These are phyloP conservation scores for Monosporozyma siamensis DNA, from an alignment of 805 yeast genomes.

Conservation along the genomic window DNA sequence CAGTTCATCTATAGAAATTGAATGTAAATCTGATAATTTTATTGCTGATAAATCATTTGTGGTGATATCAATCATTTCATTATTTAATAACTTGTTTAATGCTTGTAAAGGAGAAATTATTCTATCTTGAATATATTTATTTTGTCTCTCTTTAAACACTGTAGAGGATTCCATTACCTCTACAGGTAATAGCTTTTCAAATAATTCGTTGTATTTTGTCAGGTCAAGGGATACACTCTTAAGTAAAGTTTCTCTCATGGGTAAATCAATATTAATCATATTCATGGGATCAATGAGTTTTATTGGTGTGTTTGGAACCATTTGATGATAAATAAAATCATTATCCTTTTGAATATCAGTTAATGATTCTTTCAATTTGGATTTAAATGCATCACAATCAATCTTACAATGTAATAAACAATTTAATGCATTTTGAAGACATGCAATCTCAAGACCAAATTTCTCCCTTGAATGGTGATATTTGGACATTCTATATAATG, in stretches of 20 bases:
- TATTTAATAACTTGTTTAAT: conserved; percentile 37
- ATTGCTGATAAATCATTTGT: background rate
- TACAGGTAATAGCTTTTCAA: conserved; percentile 58
- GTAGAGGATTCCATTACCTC: conserved; percentile 54
- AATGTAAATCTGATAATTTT: background rate
- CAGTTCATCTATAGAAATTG: conserved; percentile 35
- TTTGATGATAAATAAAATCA: conserved; percentile 64
- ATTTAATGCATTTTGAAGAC: background rate
- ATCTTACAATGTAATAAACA: conserved; percentile 20
- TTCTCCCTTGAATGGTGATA: conserved; percentile 28
- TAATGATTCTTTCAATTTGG: conserved; percentile 37
- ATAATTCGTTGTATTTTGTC: conserved; percentile 31
- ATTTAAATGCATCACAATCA: conserved; percentile 30
- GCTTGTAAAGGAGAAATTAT: conserved; percentile 40
- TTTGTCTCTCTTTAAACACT: conserved; percentile 60
- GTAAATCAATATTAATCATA: conserved; percentile 39
- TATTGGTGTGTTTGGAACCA: conserved; percentile 46
- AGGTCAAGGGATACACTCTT: background rate
- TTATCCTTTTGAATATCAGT: conserved; percentile 65
- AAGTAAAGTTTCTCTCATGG: conserved; percentile 8
- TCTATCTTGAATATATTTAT: conserved; percentile 39
- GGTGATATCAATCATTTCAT: conserved; percentile 10
- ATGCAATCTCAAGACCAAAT: conserved; percentile 59
- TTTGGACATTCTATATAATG: conserved; percentile 53
- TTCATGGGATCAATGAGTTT: conserved; percentile 38